phyloP scores from a whole-genome alignment of 164 flowering plant species.

The Annona cherimola region DNA sequence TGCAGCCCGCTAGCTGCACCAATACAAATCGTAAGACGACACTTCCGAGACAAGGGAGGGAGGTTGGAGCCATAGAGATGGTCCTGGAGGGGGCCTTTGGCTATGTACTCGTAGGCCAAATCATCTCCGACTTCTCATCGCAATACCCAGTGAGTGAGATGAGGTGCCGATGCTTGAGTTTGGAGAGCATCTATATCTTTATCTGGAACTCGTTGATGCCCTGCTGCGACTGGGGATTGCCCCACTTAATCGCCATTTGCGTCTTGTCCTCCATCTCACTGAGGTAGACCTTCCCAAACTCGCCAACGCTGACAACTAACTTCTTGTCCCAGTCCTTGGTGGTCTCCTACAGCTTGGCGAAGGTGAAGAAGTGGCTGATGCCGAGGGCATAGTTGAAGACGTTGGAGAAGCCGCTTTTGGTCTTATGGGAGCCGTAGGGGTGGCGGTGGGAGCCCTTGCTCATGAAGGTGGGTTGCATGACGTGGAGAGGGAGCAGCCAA shows the following conservation, averaged over 20 bases:
- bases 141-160: conserved; percentile 84
- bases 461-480: conserved; percentile 10
- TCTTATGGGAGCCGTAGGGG: conserved; percentile 33
- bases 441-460: conserved; percentile 16
- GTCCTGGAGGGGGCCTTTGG: conserved; percentile 76
- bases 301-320: conserved; percentile 78
- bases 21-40: conserved; percentile 75
- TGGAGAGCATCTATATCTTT: conserved; percentile 76
- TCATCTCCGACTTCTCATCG: conserved; percentile 80
- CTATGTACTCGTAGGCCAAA: conserved; percentile 90
- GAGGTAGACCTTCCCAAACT: conserved; percentile 87
- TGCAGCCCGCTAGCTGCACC: conserved; percentile 87
- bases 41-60: conserved; percentile 63
- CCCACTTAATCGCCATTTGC: conserved; percentile 71
- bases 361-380: conserved; percentile 50
- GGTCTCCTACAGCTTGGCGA: conserved; percentile 55
- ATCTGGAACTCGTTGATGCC: conserved; percentile 86
- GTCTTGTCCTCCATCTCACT: conserved; percentile 65
- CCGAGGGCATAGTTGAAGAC: conserved; percentile 32
- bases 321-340: no score
- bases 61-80: conserved; percentile 65
- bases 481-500: conserved; percentile 30
- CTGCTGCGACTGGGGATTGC: conserved; percentile 63
- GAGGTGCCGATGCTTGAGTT: conserved; percentile 80
- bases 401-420: conserved; percentile 33